Conservation (phyloP, 495 filamentous ascomycete genomes). For the Astrocystis sublimbata region DNA sequence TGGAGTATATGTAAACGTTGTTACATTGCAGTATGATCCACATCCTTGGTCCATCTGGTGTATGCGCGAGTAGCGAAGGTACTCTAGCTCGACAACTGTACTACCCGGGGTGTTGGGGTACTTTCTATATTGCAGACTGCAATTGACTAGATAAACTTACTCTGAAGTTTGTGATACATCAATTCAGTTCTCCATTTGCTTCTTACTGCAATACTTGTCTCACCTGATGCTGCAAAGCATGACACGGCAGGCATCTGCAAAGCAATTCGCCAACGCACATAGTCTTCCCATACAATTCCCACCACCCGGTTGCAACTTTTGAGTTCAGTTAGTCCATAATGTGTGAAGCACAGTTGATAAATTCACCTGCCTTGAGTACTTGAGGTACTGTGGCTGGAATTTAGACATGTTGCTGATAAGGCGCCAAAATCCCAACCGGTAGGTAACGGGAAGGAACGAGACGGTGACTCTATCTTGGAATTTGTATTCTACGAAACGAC, state of each 20-base stretch:
- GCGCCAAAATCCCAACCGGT: conserved; percentile 5
- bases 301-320: background rate
- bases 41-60: too few relatives aligned
- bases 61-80: too few relatives aligned
- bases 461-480: background rate
- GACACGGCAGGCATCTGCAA: background rate
- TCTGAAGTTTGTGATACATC: background rate
- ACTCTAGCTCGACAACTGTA: too few relatives aligned
- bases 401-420: background rate
- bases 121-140: too few relatives aligned
- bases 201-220: background rate
- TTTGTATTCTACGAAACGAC: conserved; percentile 4
- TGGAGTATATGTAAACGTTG: too few relatives aligned
- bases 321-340: background rate
- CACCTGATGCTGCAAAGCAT: background rate
- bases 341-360: too few relatives aligned
- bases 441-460: background rate
- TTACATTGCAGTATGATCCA: too few relatives aligned
- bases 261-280: background rate
- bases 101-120: too few relatives aligned
- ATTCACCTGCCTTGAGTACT: too few relatives aligned
- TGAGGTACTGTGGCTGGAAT: background rate
- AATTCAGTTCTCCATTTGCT: background rate
- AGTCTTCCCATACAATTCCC: background rate
- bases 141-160: too few relatives aligned